These are phyloP conservation scores for Alternaria postmessia DNA, from an alignment of 2,329 filamentous ascomycete species.

Conservation along the genomic window DNA sequence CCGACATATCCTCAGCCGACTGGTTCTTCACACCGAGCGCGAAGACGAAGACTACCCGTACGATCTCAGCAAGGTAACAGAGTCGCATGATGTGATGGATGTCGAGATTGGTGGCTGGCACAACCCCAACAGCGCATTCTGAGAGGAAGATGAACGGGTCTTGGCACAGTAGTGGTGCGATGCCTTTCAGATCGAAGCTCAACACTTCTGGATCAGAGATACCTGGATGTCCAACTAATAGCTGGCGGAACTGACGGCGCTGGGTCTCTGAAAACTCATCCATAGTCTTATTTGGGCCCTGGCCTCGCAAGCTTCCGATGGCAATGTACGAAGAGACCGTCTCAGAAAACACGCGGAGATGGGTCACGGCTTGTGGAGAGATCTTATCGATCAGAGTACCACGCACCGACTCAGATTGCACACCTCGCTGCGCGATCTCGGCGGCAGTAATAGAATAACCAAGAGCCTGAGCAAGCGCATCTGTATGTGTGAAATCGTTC, in stretches of 20 bases:
- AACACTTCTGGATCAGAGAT: conserved; percentile 49
- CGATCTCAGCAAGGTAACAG: conserved; percentile 89
- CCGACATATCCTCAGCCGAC: conserved; percentile 9
- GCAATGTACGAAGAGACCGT: conserved; percentile 86
- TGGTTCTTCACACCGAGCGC: conserved; percentile 26
- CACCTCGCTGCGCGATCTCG: conserved; percentile 90
- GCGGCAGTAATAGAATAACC: conserved; percentile 87
- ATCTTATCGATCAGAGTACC: conserved; percentile 83
- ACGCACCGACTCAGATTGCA: conserved; percentile 72
- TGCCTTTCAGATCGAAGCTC: conserved; percentile 55
- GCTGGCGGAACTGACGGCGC: conserved; percentile 75
- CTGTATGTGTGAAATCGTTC: conserved; percentile 61
- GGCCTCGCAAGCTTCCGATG: conserved; percentile 72
- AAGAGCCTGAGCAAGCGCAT: conserved; percentile 71
- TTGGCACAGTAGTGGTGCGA: conserved; percentile 67
- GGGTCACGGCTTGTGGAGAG: conserved; percentile 82
- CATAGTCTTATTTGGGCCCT: conserved; percentile 67
- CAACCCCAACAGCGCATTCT: conserved; percentile 76
- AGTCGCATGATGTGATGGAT: conserved; percentile 81
- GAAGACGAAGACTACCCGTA: conserved; percentile 75
- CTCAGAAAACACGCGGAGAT: conserved; percentile 87
- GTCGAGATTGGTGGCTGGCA: conserved; percentile 73
- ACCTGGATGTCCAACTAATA: conserved; percentile 69
- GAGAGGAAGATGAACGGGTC: conserved; percentile 84
- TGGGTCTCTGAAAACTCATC: conserved; percentile 73